phyloP scores from a whole-genome alignment of 2,329 filamentous ascomycete genomes.

The Pseudocercospora ulei region DNA sequence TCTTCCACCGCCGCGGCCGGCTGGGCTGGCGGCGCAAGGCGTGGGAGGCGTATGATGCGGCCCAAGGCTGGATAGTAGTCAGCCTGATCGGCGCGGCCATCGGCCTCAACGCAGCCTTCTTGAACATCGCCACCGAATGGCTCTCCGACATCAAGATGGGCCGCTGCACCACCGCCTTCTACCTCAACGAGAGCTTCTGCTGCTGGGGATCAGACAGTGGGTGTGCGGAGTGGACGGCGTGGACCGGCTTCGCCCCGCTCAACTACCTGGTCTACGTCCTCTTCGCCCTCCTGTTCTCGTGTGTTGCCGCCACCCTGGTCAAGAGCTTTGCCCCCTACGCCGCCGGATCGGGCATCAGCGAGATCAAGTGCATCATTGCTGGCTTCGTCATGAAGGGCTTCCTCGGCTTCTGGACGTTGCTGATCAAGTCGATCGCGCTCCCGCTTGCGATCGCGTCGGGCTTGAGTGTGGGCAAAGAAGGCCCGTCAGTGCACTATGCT shows the following conservation, averaged over 20 bases:
- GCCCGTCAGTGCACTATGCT: slow-evolving; percentile 96
- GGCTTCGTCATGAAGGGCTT: slow-evolving; percentile 99
- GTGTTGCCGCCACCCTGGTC: slow-evolving; percentile 72
- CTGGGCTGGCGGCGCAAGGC: slow-evolving; percentile 72
- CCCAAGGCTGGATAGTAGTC: slow-evolving; percentile 95
- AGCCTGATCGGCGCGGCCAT: slow-evolving; percentile 88
- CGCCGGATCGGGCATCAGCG: slow-evolving; percentile 90
- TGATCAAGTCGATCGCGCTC: slow-evolving; percentile 87
- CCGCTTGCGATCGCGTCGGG: slow-evolving; percentile 90
- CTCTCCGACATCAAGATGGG: slow-evolving; percentile 89
- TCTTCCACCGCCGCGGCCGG: slow-evolving; percentile 58
- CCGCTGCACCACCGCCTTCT: slow-evolving; percentile 92
- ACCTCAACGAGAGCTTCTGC: slow-evolving; percentile 94
- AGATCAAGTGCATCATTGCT: slow-evolving; percentile 98
- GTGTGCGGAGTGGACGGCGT: slow-evolving; percentile 79
- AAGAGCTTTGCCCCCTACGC: slow-evolving; percentile 91
- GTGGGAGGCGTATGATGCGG: slow-evolving; percentile 83
- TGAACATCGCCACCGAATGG: slow-evolving; percentile 97
- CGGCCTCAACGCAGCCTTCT: slow-evolving; percentile 79
- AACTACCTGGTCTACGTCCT: slow-evolving; percentile 85
- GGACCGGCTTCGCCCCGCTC: slow-evolving; percentile 65
- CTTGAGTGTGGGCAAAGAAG: slow-evolving; percentile 91
- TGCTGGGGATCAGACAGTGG: slow-evolving; percentile 93
- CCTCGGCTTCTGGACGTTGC: slow-evolving; percentile 75
- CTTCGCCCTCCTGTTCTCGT: slow-evolving; percentile 68